Percentiles rank a stretch among this genome's conserved stretches.
These are phyloP conservation scores for Fusarium setosum DNA, from an alignment of 2,329 filamentous ascomycete species.

Conservation along the genomic window DNA sequence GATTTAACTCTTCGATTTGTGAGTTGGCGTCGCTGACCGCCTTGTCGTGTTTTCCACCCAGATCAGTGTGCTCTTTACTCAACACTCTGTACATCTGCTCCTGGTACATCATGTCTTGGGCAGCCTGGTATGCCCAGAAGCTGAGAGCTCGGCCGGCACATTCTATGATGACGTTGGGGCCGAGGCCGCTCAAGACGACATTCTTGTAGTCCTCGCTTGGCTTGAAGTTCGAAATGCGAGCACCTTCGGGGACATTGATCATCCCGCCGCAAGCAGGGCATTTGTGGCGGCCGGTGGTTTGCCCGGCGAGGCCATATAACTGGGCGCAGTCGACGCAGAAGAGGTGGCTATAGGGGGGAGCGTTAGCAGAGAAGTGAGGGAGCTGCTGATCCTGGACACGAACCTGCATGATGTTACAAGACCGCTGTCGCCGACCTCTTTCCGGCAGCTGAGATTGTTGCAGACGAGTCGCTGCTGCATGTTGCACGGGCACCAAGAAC, in stretches of 20 bases:
- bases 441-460: conserved; percentile 82
- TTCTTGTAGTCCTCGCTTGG: conserved; percentile 92
- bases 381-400: background rate
- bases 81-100: conserved; percentile 78
- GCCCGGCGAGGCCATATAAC: conserved; percentile 67
- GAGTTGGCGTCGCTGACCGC: conserved; percentile 79
- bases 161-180: conserved; percentile 85
- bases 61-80: conserved; percentile 74
- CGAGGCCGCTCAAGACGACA: conserved; percentile 84
- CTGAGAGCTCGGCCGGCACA: conserved; percentile 82
- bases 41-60: conserved; percentile 77
- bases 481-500: background rate
- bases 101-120: conserved; percentile 85
- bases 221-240: conserved; percentile 75
- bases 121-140: conserved; percentile 90
- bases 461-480: conserved; percentile 85
- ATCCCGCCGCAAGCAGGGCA: conserved; percentile 83
- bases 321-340: conserved; percentile 84
- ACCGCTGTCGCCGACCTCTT: conserved; percentile 74
- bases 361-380: background rate
- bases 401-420: conserved; percentile 92
- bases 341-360: conserved; percentile 71
- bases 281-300: conserved; percentile 49
- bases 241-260: conserved; percentile 80
- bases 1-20: conserved; percentile 74